Evolutionary conservation across 2,329 filamentous ascomycete species (phyloP).

Genomic region (Alternaria gaisen): DNA sequence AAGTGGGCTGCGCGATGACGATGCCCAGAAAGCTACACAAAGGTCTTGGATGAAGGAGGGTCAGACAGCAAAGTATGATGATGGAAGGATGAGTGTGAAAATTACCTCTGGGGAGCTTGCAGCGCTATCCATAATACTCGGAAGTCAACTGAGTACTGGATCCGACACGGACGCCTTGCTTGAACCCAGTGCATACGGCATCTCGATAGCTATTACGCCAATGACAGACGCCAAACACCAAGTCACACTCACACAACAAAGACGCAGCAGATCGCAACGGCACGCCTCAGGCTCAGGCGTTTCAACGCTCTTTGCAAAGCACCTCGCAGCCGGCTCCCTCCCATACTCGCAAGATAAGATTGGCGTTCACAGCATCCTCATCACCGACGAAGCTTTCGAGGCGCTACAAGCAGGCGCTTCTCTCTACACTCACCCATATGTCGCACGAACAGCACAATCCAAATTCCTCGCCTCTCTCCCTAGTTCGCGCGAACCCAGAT

Average conservation of each 20-base stretch:
- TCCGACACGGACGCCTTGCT: constrained; percentile 3
- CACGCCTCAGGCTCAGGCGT: constrained; percentile 34
- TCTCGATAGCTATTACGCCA: constrained; percentile 30
- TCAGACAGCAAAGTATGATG: constrained; percentile 26
- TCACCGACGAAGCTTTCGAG: constrained; percentile 34
- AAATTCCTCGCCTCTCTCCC: constrained; percentile 37
- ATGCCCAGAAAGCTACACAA: constrained; percentile 11
- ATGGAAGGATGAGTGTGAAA: constrained; percentile 26
- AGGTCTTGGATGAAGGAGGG: constrained; percentile 39
- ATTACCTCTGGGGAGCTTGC: constrained; percentile 37
- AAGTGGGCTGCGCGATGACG: constrained; percentile 18
- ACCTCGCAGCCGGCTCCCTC: constrained; percentile 42
- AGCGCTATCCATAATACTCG: constrained; percentile 42
- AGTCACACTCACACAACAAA: constrained; percentile 36
- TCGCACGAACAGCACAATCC: constrained; percentile 18
- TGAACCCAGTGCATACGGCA: constrained; percentile 37
- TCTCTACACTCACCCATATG: constrained; percentile 23
- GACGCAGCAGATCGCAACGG: constrained; percentile 33
- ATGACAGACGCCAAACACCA: constrained; percentile 27
- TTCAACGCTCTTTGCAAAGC: constrained; percentile 46
- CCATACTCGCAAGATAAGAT: constrained; percentile 35
- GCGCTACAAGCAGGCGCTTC: constrained; percentile 28
- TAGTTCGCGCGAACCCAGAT: constrained; percentile 25
- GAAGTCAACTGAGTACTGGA: constrained; percentile 24
- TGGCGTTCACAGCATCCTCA: constrained; percentile 33